A percentile compares a stretch with the other conserved stretches of the same genome.
Evolutionary conservation across 2,329 filamentous ascomycete genomes (phyloP).

Genomic region (Talaromyces sp.): DNA sequence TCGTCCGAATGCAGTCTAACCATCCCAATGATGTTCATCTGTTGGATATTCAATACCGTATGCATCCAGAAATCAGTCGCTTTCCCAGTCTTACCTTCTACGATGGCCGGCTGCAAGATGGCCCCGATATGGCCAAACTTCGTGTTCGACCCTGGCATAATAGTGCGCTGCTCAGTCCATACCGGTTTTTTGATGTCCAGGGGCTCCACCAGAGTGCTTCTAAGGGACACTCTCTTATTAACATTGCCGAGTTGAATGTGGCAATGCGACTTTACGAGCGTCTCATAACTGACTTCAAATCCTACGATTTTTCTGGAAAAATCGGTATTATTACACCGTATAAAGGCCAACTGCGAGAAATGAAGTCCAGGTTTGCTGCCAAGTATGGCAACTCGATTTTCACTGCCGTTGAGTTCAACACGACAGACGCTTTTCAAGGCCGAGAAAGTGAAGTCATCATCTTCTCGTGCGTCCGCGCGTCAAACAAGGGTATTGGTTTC

Average conservation of each 20-base stretch:
- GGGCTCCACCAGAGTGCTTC: conserved; percentile 78
- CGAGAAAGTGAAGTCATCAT: conserved; percentile 97
- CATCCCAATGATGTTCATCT: conserved; percentile 83
- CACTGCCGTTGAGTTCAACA: conserved; percentile 90
- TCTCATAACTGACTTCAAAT: conserved; percentile 64
- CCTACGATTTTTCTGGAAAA: conserved; percentile 68
- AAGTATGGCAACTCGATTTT: conserved; percentile 70
- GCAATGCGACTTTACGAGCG: conserved; percentile 80
- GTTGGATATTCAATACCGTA: conserved; percentile 96
- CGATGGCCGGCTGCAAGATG: conserved; percentile 78
- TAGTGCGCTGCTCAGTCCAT: conserved; percentile 75
- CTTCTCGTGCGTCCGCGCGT: conserved; percentile 95
- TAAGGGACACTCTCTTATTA: conserved; percentile 84
- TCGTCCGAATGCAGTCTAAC: conserved; percentile 96
- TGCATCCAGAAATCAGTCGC: conserved; percentile 92
- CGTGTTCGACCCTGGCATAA: conserved; percentile 80
- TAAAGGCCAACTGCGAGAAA: conserved; percentile 80
- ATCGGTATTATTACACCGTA: conserved; percentile 98
- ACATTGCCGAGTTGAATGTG: conserved; percentile 77
- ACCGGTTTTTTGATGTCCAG: conserved; percentile 94
- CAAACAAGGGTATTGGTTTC: conserved; percentile 92
- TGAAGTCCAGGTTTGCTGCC: conserved; percentile 67
- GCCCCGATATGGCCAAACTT: conserved; percentile 70
- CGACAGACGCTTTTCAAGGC: conserved; percentile 95
- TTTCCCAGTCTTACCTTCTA: conserved; percentile 94